Evolutionary conservation across 306 rosid genomes (phyloP), one percentile per base, ranked within the genome.

Genomic region (Leucaena leucocephala): DNA sequence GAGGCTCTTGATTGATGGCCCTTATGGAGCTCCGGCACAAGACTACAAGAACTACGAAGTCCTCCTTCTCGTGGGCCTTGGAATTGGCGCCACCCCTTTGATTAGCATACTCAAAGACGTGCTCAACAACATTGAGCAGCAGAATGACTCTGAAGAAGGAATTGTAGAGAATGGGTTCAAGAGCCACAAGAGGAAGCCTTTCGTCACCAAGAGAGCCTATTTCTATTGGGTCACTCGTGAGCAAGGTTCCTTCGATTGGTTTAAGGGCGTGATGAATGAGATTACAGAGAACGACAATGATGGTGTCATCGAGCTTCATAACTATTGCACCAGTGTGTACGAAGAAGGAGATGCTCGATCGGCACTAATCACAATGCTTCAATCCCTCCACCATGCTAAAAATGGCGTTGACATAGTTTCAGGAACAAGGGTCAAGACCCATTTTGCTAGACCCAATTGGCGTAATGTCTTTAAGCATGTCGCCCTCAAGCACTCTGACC

Each of bases 171-270:
- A 74, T 74, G 85, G 85, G 3, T 59, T 44, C 4, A 86, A 54
- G 43, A 82, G 38, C 71, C 78, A 78, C 80, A 89, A 78, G 87
- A 87, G 87, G 57, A 91, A 82, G 39, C 84, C 89, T 21, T 92
- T 94, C 22, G 94, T 87, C 15, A 90, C 97, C 9, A 87, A 83
- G n/a, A 72, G 94, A 21, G 98, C 91, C 17, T 92, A 94, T 76
- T 94, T 94, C 79, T 94, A 94, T 44, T 92, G 98, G 98, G 94
- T 94, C 4, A 94, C 98, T 5, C 84, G 98, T 1, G 98, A 94
- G 78, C 97, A 94, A 72, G 97, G 98, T 43, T 94, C 93, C 2
- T 92, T 94, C 48, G 97, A 92, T 75, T 94, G 98, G 98, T 94
- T 94, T 21, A 84, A 83, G 67, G 97, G 93, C 35, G 97, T 90